Percentiles rank a stretch among this genome's conserved stretches.
Evolutionary conservation across 192 early-diverging fungal species (phyloP).

Genomic region (Coemansia sp.): DNA sequence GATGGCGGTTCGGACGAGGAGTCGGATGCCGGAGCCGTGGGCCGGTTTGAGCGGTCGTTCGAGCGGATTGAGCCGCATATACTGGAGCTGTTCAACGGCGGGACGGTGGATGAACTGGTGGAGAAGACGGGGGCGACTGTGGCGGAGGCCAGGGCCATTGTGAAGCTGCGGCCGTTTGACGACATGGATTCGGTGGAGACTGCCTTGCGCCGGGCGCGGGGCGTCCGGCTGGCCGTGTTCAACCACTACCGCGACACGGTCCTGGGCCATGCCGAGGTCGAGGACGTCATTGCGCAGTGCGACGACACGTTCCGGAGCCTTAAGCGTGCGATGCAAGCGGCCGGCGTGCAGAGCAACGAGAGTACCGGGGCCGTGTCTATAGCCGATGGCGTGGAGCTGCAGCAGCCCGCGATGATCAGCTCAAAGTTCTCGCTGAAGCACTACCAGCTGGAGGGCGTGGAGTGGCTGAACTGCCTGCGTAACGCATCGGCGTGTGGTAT

Average conservation of each 20-base stretch:
- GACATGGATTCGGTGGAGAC: conserved; percentile 50
- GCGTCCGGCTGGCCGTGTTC: conserved; percentile 57
- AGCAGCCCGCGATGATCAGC: conserved; percentile 59
- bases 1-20: conserved; percentile 25
- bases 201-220: conserved; percentile 49
- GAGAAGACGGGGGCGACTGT: conserved; percentile 29
- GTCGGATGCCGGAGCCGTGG: conserved; percentile 1
- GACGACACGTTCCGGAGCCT: conserved; percentile 34
- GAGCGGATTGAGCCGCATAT: conserved; percentile 31
- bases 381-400: conserved; percentile 19
- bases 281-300: conserved; percentile 46
- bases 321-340: conserved; percentile 20
- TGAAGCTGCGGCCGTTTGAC: conserved; percentile 52
- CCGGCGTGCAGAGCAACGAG: conserved; percentile 31
- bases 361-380: conserved; percentile 42
- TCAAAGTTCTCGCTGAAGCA: conserved; percentile 59
- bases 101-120: conserved; percentile 18
- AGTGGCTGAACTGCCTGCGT: conserved; percentile 76
- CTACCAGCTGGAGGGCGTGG: conserved; percentile 85
- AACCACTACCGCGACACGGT: conserved; percentile 44
- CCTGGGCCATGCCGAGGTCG: conserved; percentile 44
- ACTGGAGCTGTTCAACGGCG: conserved; percentile 32
- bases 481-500: conserved; percentile 71
- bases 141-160: conserved; percentile 39
- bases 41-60: conserved; percentile 16